Conservation (phyloP, 306 rosid genomes). For the Oxytropis ochrocephala region DNA sequence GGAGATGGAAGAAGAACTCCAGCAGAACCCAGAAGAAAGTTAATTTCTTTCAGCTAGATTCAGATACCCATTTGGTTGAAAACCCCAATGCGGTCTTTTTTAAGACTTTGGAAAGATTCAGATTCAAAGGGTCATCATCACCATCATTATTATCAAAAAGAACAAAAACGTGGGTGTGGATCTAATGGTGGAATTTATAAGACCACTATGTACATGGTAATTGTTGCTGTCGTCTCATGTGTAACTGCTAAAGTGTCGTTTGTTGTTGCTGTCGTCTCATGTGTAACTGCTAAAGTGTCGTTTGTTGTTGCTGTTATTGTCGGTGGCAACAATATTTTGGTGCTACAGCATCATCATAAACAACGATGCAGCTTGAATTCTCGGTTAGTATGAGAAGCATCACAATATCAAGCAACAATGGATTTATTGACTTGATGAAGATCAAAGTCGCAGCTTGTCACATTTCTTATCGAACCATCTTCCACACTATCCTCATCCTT, state of each 20-base stretch:
- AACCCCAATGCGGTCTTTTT: slow-evolving; percentile 18
- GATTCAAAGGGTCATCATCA: too few relatives aligned
- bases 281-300: too few relatives aligned
- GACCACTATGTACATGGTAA: not conserved
- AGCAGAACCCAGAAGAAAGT: slow-evolving; percentile 29
- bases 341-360: slow-evolving; percentile 62
- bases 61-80: slow-evolving; percentile 20
- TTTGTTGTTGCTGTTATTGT: slow-evolving; percentile 34
- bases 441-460: slow-evolving; percentile 99
- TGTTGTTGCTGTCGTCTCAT: too few relatives aligned
- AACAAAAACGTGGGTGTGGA: too few relatives aligned
- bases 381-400: slow-evolving; percentile 99
- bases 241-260: not conserved
- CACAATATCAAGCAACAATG: slow-evolving; percentile 99
- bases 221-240: slow-evolving; percentile 3
- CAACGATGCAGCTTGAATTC: slow-evolving; percentile 99
- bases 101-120: too few relatives aligned
- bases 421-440: slow-evolving; percentile 99
- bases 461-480: slow-evolving; percentile 94
- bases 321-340: slow-evolving; percentile 35
- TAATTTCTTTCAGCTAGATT: slow-evolving; percentile 8
- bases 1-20: slow-evolving; percentile 34
- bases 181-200: too few relatives aligned
- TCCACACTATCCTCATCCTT: slow-evolving; percentile 96
- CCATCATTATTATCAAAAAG: too few relatives aligned